Percentiles rank a stretch among this genome's conserved stretches.
Evolutionary conservation across 345 rosid genomes (phyloP).

Genomic region (Euphorbia tirucalli): DNA sequence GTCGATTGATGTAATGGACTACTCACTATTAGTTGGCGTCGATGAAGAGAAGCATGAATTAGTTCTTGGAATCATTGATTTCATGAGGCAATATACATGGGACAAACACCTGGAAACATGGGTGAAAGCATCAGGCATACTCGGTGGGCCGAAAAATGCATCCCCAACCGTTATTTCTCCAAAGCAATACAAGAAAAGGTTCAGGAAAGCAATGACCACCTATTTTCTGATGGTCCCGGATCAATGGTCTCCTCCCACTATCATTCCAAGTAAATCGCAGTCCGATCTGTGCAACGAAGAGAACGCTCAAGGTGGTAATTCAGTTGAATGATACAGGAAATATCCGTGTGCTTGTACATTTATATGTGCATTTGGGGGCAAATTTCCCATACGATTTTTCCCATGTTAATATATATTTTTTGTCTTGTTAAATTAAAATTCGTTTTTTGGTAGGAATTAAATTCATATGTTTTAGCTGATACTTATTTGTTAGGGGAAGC

Average conservation of each 20-base stretch:
- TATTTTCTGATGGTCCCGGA: conserved; percentile 96
- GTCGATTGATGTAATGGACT: conserved; percentile 95
- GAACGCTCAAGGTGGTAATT: conserved; percentile 39
- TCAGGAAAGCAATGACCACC: conserved; percentile 91
- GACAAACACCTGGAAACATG: conserved; percentile 91
- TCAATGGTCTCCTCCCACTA: conserved; percentile 79
- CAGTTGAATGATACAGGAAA: conserved; percentile 32
- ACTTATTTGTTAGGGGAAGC: conserved; percentile 39
- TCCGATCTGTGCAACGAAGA: conserved; percentile 65
- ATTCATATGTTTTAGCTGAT: conserved; percentile 23
- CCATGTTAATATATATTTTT: conserved; percentile 15
- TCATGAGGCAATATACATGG: conserved; percentile 96
- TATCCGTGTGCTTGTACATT: conserved; percentile 38
- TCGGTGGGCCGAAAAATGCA: conserved; percentile 79
- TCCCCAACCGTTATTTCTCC: conserved; percentile 95
- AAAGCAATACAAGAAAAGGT: conserved; percentile 89
- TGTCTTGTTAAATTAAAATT: conserved; percentile 20
- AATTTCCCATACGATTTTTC: no score
- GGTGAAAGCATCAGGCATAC: conserved; percentile 89
- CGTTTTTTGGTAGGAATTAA: conserved; percentile 29
- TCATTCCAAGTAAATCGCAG: conserved; percentile 46
- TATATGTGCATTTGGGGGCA: conserved; percentile 20
- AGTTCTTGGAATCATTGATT: conserved; percentile 91
- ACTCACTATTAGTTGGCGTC: conserved; percentile 90
- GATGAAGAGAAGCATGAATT: conserved; percentile 83